Base-by-base conservation (phyloP, 208 protist species). In the Crithidia mellificae region DNA sequence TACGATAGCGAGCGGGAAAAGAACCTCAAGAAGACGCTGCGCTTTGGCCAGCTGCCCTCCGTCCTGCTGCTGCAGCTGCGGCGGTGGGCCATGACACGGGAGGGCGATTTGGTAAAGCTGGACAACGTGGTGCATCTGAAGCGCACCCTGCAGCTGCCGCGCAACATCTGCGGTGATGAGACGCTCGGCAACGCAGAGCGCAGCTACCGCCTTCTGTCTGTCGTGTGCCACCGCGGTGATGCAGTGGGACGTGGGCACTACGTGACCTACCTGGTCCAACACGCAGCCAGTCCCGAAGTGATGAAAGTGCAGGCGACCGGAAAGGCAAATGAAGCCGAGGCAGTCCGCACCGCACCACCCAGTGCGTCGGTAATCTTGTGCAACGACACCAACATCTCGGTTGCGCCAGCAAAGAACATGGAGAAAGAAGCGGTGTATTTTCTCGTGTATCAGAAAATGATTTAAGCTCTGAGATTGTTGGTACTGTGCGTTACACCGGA, bases 31-130 rank as follows among this genome's bases (percentile, higher is more conserved):
- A 92, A 91, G 67, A 88, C 85, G n/a, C 50, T 85, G 8, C 71
- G 74, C 1, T 53, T 96, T 4, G 74, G 66, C 3, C 43, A 41
- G 11, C 72, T 94, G 19, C 91, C 91, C 19, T 57, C 69, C 0
- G 58, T 96, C n/a, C 72, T 96, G 11, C 63, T 92, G 14, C 34
- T 94, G 17, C 88, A 96, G 41, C 63, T 96, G 6, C 81, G 83
- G 6, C 85, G 90, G 15, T 96, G 90, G 85, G 85, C 86, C 12
- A 73, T 92, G n/a, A 96, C 90, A 3, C 80, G 81, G 12, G 87
- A 96, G 57, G 85, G 87, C 6, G 84, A 93, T 39, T 51, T 91
- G 15, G 87, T 96, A 39, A 96, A 96, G 63, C 76, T 96, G 20
- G 84, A 91, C 63, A 93, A 96, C 71, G 58, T 59, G 19, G 84